Conservation (phyloP, 1,139 yeast species). For the Kluyveromyces sp. region DNA sequence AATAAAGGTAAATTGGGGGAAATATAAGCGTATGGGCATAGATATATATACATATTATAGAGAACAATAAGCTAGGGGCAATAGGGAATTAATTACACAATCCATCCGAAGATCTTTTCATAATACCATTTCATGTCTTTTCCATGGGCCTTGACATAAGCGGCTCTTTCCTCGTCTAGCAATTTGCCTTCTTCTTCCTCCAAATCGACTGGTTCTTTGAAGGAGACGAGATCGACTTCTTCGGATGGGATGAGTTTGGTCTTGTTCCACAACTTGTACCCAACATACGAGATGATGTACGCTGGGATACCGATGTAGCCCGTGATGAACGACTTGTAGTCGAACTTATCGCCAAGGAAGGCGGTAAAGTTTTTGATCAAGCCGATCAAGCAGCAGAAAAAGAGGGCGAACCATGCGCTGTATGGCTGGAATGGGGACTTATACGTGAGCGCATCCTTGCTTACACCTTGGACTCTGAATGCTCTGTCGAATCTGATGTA, state of each 20-base stretch:
- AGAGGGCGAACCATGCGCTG: conserved; percentile 51
- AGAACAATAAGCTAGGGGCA: neutral
- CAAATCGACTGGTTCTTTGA: conserved; percentile 57
- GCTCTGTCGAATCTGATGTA: conserved; percentile 61
- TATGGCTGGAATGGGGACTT: conserved; percentile 61
- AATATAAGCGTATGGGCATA: too few relatives aligned
- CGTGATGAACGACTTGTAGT: conserved; percentile 58
- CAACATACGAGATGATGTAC: conserved; percentile 45
- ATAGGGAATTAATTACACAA: conserved; percentile 31
- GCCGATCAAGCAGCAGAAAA: conserved; percentile 49
- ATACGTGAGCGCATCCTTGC: conserved; percentile 43
- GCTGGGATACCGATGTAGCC: conserved; percentile 75
- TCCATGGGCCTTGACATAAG: conserved; percentile 32
- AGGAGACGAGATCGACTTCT: conserved; percentile 59
- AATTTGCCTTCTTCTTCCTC: conserved; percentile 53
- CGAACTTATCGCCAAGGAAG: conserved; percentile 46
- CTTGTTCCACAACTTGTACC: conserved; percentile 50
- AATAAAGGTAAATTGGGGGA: too few relatives aligned
- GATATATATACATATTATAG: neutral
- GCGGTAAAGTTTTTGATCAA: conserved; percentile 69
- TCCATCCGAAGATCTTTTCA: conserved; percentile 48
- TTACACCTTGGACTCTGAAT: conserved; percentile 55
- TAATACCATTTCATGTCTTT: conserved; percentile 43
- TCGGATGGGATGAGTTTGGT: conserved; percentile 44
- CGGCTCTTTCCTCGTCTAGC: conserved; percentile 31